Conservation (phyloP, 2,329 filamentous ascomycete genomes). For the Sclerotinia sclerotiorum region DNA sequence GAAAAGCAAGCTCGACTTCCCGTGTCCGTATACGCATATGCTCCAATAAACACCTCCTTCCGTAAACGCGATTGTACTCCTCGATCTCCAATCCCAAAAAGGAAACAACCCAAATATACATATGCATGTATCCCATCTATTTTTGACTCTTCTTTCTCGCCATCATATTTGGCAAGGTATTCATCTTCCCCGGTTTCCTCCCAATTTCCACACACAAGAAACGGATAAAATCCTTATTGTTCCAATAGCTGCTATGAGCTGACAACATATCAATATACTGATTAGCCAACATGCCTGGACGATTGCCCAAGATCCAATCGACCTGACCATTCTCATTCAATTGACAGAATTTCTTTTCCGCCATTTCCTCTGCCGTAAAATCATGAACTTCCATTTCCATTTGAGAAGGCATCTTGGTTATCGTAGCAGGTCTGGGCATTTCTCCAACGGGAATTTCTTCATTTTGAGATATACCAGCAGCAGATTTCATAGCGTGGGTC, state of each 20-base stretch:
- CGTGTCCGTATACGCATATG: neutral
- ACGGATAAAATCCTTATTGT: constrained; percentile 80
- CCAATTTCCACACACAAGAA: constrained; percentile 89
- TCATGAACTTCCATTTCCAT: constrained; percentile 96
- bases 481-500: constrained; percentile 59
- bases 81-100: neutral
- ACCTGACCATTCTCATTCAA: constrained; percentile 97
- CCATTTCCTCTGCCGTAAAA: constrained; percentile 87
- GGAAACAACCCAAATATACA: neutral
- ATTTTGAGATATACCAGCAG: constrained; percentile 53
- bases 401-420: constrained; percentile 56
- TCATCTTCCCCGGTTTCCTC: constrained; percentile 64
- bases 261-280: constrained; percentile 97
- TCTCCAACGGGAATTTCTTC: constrained; percentile 44
- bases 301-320: constrained; percentile 82
- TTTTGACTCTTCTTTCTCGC: constrained; percentile 50
- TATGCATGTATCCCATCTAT: neutral
- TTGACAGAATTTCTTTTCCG: constrained; percentile 81
- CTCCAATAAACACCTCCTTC: constrained; percentile 8
- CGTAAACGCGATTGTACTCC: neutral
- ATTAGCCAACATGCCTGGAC: constrained; percentile 84
- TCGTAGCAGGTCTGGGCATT: constrained; percentile 37
- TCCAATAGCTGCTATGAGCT: constrained; percentile 94
- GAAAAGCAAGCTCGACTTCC: neutral
- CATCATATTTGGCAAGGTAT: constrained; percentile 58